phyloP scores from a whole-genome alignment of 495 filamentous ascomycete species.

The Xylaria longipes region DNA sequence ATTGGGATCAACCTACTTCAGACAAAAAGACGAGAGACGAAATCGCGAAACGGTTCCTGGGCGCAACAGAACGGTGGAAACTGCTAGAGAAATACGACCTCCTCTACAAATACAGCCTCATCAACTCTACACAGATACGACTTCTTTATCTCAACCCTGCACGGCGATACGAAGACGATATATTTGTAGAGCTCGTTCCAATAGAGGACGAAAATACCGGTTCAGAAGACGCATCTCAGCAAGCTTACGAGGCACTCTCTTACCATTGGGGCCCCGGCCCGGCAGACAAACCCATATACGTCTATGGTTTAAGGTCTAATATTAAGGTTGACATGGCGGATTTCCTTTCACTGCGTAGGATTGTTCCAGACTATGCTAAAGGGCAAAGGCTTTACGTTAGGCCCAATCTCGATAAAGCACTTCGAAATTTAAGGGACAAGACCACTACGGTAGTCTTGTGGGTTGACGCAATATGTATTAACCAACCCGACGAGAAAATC shows the following conservation, averaged over 20 bases:
- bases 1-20: background rate
- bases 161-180: too few relatives aligned
- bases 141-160: too few relatives aligned
- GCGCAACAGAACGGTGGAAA: background rate
- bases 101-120: too few relatives aligned
- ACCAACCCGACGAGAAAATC: constrained; percentile 2
- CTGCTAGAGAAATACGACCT: too few relatives aligned
- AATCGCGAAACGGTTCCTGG: background rate
- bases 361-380: background rate
- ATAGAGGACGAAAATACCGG: too few relatives aligned
- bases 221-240: background rate
- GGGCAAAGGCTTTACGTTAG: constrained; percentile 10
- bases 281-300: background rate
- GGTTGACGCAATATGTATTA: too few relatives aligned
- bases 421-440: constrained; percentile 9
- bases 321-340: background rate
- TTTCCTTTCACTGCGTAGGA: background rate
- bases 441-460: background rate
- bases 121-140: too few relatives aligned
- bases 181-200: too few relatives aligned
- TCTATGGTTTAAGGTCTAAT: background rate
- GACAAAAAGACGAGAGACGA: background rate
- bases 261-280: background rate
- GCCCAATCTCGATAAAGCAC: constrained; percentile 9
- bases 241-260: background rate